Conservation (phyloP, 78 protist genomes). For the Protostelium mycophagum region DNA sequence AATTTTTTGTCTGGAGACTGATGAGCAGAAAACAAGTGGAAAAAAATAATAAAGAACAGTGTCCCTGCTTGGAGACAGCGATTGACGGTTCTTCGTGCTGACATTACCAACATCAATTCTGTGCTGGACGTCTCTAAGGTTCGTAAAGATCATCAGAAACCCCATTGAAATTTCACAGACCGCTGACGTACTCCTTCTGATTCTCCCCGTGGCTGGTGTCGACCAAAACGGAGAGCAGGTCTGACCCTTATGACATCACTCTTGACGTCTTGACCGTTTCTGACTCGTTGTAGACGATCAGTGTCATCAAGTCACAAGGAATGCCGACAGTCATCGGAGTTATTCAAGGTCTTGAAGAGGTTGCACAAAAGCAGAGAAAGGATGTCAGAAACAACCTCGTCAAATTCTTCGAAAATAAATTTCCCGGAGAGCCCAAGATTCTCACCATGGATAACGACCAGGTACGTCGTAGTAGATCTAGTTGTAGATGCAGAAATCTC, state of each 20-base stretch:
- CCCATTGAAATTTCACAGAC: slow-evolving; percentile 23
- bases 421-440: slow-evolving; percentile 69
- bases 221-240: slow-evolving; percentile 5
- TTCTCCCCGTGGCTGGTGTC: slow-evolving; percentile 5
- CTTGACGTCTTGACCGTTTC: not conserved
- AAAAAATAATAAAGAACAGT: not conserved
- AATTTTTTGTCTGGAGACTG: not conserved
- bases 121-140: slow-evolving; percentile 21
- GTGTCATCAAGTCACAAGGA: slow-evolving; percentile 67
- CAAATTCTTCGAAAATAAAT: slow-evolving; percentile 32
- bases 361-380: slow-evolving; percentile 37
- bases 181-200: slow-evolving; percentile 52
- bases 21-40: not conserved
- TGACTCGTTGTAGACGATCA: not conserved
- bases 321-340: slow-evolving; percentile 60
- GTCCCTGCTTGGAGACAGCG: not conserved
- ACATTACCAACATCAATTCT: slow-evolving; percentile 15
- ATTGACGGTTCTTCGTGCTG: not conserved
- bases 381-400: slow-evolving; percentile 31
- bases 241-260: too few relatives aligned
- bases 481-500: slow-evolving; percentile 22
- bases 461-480: slow-evolving; percentile 20
- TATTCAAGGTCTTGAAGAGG: slow-evolving; percentile 31
- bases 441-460: slow-evolving; percentile 53
- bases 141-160: not conserved